phyloP scores from a whole-genome alignment of 1,139 yeast genomes.

The Pichia sorboxylosa region DNA sequence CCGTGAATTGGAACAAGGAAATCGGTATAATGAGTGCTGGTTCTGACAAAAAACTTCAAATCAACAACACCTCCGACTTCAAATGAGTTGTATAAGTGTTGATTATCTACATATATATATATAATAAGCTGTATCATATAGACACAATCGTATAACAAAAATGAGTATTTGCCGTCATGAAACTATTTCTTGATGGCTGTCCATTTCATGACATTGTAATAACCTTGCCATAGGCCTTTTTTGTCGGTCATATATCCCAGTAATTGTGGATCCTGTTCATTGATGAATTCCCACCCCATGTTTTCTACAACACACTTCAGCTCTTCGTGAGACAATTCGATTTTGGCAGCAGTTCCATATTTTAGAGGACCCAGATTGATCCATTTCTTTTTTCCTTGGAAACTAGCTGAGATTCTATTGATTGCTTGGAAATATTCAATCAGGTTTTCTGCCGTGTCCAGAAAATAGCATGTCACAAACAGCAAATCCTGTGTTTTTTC shows the following conservation, averaged over 20 bases:
- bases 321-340: conserved; percentile 62
- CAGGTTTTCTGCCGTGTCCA: conserved; percentile 81
- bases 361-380: conserved; percentile 79
- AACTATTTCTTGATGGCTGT: conserved; percentile 16
- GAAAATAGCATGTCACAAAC: conserved; percentile 61
- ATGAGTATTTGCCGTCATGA: too few relatives aligned
- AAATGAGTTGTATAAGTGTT: too few relatives aligned
- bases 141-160: too few relatives aligned
- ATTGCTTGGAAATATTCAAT: conserved; percentile 61
- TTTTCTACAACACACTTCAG: conserved; percentile 35
- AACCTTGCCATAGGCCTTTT: conserved; percentile 65
- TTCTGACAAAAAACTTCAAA: conserved; percentile 83
- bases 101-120: too few relatives aligned
- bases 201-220: conserved; percentile 54
- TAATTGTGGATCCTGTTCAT: conserved; percentile 24
- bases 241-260: conserved; percentile 54
- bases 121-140: too few relatives aligned
- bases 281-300: conserved; percentile 56
- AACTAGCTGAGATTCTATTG: conserved; percentile 28
- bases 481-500: conserved; percentile 35
- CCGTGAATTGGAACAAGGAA: conserved; percentile 70
- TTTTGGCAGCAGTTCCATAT: conserved; percentile 78
- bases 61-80: conserved; percentile 34
- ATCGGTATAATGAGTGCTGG: conserved; percentile 91
- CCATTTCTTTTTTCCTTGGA: conserved; percentile 40